A percentile compares a stretch with the other conserved stretches of the same genome.
These are phyloP conservation scores for Calophaca sinica DNA, from an alignment of 306 rosid species.

Conservation along the genomic window DNA sequence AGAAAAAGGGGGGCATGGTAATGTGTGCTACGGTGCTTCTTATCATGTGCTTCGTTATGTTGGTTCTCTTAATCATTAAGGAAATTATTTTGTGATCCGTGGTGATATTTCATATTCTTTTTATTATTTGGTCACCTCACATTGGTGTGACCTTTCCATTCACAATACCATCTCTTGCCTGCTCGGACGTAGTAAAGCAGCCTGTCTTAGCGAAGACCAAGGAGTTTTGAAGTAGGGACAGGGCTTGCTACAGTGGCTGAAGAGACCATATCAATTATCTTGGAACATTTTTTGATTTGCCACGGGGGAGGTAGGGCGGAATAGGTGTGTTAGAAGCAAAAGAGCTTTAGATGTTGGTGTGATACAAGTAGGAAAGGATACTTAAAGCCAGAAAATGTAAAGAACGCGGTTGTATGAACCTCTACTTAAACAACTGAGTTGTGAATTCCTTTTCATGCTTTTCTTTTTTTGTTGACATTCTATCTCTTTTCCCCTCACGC, in stretches of 20 bases:
- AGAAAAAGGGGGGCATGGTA: slow-evolving; percentile 95
- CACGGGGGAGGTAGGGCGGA: slow-evolving; percentile 32
- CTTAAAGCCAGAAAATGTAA: slow-evolving; percentile 52
- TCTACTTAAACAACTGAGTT: slow-evolving; percentile 22
- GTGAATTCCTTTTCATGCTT: slow-evolving; percentile 18
- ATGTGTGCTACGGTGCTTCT: slow-evolving; percentile 89
- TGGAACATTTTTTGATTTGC: slow-evolving; percentile 37
- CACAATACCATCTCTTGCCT: slow-evolving; percentile 44
- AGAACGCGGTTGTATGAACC: slow-evolving; percentile 50
- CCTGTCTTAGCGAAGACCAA: slow-evolving; percentile 47
- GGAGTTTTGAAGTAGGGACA: slow-evolving; percentile 44
- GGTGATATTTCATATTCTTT: slow-evolving; percentile 34
- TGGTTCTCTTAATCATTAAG: slow-evolving; percentile 87
- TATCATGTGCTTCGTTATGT: slow-evolving; percentile 95
- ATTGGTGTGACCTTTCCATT: slow-evolving; percentile 46
- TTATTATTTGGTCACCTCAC: slow-evolving; percentile 50
- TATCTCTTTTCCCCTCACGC: slow-evolving; percentile 13
- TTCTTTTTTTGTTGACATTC: not conserved
- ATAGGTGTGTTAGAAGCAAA: slow-evolving; percentile 38
- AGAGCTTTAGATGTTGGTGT: slow-evolving; percentile 36
- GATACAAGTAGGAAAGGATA: slow-evolving; percentile 51
- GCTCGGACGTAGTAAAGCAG: slow-evolving; percentile 41
- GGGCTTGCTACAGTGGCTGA: slow-evolving; percentile 26
- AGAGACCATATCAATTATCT: slow-evolving; percentile 43
- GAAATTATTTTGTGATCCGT: slow-evolving; percentile 76